These are phyloP conservation scores for Lactarius trivialis DNA, from an alignment of 768 basidiomycete genomes.

Conservation along the genomic window DNA sequence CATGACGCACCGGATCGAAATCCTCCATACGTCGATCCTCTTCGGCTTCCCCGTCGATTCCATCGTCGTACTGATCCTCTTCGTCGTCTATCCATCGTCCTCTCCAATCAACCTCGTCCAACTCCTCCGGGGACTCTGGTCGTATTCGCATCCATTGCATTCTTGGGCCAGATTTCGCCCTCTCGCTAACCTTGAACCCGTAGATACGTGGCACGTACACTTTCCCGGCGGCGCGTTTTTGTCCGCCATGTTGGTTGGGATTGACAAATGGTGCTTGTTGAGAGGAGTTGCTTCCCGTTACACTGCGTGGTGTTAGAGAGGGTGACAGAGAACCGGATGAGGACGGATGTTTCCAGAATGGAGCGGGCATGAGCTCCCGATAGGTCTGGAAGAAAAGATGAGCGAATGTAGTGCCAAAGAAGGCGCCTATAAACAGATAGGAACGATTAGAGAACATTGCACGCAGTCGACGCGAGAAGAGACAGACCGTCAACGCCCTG, in stretches of 20 bases:
- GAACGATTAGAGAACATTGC: neutral
- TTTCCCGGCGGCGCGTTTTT: constrained; percentile 79
- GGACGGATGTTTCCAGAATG: constrained; percentile 74
- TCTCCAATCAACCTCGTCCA: constrained; percentile 86
- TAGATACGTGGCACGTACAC: constrained; percentile 92
- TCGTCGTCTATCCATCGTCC: constrained; percentile 84
- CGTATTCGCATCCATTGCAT: constrained; percentile 95
- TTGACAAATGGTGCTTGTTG: constrained; percentile 62
- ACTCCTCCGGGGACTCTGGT: constrained; percentile 70
- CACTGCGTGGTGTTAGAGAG: constrained; percentile 46
- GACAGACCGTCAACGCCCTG: constrained; percentile 88
- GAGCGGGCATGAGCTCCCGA: constrained; percentile 88
- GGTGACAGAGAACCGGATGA: constrained; percentile 48
- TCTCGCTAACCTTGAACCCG: constrained; percentile 95
- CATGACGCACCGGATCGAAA: constrained; percentile 64
- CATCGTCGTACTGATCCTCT: constrained; percentile 59
- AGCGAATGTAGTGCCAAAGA: constrained; percentile 98
- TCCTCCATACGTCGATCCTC: constrained; percentile 78
- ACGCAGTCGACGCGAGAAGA: constrained; percentile 1
- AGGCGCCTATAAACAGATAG: constrained; percentile 60
- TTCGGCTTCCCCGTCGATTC: constrained; percentile 35
- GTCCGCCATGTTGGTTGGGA: constrained; percentile 83
- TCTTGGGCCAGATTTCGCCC: constrained; percentile 88
- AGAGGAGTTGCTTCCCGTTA: constrained; percentile 42
- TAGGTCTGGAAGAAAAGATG: constrained; percentile 98